phyloP scores from a whole-genome alignment of 176 grass and related monocot genomes.

The Puccinellia tenuiflora region DNA sequence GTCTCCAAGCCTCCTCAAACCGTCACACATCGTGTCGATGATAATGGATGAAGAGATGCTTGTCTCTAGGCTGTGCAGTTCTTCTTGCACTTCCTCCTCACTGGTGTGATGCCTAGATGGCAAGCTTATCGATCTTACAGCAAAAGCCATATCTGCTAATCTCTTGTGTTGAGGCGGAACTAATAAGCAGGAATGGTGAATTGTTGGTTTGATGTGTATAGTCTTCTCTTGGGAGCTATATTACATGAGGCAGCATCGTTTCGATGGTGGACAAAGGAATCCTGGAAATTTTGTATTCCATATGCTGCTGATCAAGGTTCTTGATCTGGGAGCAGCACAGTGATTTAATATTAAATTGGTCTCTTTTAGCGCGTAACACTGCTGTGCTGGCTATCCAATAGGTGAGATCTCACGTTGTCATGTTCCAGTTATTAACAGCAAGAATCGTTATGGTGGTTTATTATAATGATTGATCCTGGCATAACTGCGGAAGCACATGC shows the following conservation, averaged over 20 bases:
- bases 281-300: background rate
- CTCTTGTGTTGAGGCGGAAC: background rate
- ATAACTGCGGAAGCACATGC: background rate
- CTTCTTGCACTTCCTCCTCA: slow-evolving; percentile 3
- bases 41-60: slow-evolving; percentile 10
- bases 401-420: background rate
- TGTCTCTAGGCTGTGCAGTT: slow-evolving; percentile 10
- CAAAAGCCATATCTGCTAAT: slow-evolving; percentile 12
- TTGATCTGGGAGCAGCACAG: background rate
- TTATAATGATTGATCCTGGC: background rate
- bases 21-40: background rate
- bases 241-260: background rate
- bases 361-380: background rate
- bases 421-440: slow-evolving; percentile 8
- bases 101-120: slow-evolving; percentile 29
- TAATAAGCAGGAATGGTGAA: background rate
- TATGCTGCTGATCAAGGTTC: background rate
- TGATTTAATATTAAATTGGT: background rate
- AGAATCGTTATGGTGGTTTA: slow-evolving; percentile 6
- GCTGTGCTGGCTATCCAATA: background rate
- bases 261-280: slow-evolving; percentile 4
- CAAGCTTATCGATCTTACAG: slow-evolving; percentile 28
- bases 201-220: background rate
- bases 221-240: background rate
- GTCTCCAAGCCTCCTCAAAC: slow-evolving; percentile 11